Percentiles rank a stretch among this genome's conserved stretches.
Evolutionary conservation across 2,329 filamentous ascomycete genomes (phyloP).

Genomic region (Colletotrichum tropicicola): DNA sequence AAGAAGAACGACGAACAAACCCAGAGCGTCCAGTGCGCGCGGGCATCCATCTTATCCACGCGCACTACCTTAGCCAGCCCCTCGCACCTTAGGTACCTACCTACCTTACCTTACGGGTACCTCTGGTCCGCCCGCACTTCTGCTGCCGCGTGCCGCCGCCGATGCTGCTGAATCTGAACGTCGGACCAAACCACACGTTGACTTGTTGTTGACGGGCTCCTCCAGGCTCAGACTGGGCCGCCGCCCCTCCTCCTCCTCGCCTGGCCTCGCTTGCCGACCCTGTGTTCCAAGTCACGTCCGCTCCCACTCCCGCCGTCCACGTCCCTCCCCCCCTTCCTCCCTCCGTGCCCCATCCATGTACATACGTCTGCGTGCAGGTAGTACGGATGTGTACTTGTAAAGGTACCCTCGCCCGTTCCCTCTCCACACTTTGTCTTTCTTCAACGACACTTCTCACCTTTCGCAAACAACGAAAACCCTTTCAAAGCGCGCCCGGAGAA

Average conservation of each 20-base stretch:
- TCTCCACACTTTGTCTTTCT: constrained; percentile 31
- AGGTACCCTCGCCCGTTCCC: constrained; percentile 29
- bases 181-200: too few species aligned
- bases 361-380: constrained; percentile 19
- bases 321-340: neutral
- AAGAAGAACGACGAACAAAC: too few species aligned
- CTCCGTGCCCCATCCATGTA: constrained; percentile 25
- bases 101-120: neutral
- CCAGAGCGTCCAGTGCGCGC: too few species aligned
- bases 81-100: neutral
- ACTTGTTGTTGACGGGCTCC: constrained; percentile 1
- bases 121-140: too few species aligned
- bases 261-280: neutral
- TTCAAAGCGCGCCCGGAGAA: constrained; percentile 16
- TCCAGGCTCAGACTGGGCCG: neutral
- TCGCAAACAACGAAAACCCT: constrained; percentile 27
- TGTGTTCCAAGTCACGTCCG: constrained; percentile 23
- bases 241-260: too few species aligned
- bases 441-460: constrained; percentile 30
- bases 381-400: constrained; percentile 25
- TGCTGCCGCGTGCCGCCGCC: too few species aligned
- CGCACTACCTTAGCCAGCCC: too few species aligned
- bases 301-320: constrained; percentile 1
- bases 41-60: neutral
- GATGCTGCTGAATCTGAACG: too few species aligned